phyloP scores from a whole-genome alignment of 1,284 basidiomycete genomes.

The Phaffia rhodozyma region DNA sequence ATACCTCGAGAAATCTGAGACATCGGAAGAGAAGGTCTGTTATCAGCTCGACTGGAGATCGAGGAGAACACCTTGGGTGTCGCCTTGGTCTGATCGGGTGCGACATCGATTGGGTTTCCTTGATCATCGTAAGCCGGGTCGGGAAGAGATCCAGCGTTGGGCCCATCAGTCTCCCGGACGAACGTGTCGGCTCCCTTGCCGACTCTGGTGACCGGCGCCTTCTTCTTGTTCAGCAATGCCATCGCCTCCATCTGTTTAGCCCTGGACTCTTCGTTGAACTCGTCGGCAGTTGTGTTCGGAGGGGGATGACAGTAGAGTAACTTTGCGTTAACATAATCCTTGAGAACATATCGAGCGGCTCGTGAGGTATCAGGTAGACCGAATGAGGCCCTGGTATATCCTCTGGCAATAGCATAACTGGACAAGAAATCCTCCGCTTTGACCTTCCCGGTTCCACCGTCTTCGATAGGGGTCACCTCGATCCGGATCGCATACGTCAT shows the following conservation, averaged over 20 bases:
- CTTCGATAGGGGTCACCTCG: slow-evolving; percentile 54
- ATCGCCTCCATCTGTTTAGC: slow-evolving; percentile 47
- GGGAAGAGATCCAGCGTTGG: slow-evolving; percentile 24
- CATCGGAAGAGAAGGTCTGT: slow-evolving; percentile 28
- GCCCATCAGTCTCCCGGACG: slow-evolving; percentile 37
- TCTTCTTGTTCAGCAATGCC: slow-evolving; percentile 52
- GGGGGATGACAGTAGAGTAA: slow-evolving; percentile 82
- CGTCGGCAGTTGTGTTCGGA: slow-evolving; percentile 51
- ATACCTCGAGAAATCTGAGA: slow-evolving; percentile 50
- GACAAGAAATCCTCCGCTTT: slow-evolving; percentile 74
- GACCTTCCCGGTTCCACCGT: slow-evolving; percentile 68
- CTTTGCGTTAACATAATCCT: slow-evolving; percentile 95
- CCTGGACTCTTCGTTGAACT: slow-evolving; percentile 68
- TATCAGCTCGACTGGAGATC: slow-evolving; percentile 22
- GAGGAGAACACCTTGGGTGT: slow-evolving; percentile 11
- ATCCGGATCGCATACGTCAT: slow-evolving; percentile 79
- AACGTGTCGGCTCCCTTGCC: slow-evolving; percentile 71
- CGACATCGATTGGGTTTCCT: slow-evolving; percentile 17
- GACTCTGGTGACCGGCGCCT: slow-evolving; percentile 72
- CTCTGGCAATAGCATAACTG: slow-evolving; percentile 85
- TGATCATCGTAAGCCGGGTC: slow-evolving; percentile 23
- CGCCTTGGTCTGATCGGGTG: slow-evolving; percentile 17
- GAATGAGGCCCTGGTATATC: slow-evolving; percentile 84
- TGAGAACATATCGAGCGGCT: slow-evolving; percentile 82
- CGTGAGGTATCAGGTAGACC: slow-evolving; percentile 96